Percentiles rank a stretch among this genome's conserved stretches.
Evolutionary conservation across 805 yeast species (phyloP).

Genomic region (Candida stauntonica): DNA sequence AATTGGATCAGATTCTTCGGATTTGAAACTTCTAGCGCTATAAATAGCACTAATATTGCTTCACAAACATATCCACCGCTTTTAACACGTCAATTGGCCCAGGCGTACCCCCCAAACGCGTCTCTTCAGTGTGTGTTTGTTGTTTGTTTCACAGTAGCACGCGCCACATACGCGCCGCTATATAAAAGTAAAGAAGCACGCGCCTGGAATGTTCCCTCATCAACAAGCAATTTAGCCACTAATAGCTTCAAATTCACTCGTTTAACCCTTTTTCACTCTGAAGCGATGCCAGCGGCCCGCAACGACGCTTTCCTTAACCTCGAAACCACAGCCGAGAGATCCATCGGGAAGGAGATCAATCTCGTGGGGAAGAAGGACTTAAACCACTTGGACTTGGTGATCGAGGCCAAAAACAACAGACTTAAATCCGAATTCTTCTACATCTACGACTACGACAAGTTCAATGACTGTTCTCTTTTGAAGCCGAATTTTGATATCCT

Average conservation of each 20-base stretch:
- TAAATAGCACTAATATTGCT: too few species aligned
- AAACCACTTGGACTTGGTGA: constrained; percentile 25
- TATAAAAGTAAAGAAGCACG: too few species aligned
- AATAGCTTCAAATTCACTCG: too few species aligned
- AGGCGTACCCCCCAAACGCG: too few species aligned
- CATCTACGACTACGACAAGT: constrained; percentile 30
- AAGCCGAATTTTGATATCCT: constrained; percentile 25
- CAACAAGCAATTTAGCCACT: too few species aligned
- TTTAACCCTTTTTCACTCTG: too few species aligned
- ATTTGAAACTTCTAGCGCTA: too few species aligned
- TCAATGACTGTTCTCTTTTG: constrained; percentile 26
- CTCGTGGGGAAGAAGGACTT: constrained; percentile 23
- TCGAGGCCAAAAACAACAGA: constrained; percentile 28
- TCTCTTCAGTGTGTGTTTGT: background rate
- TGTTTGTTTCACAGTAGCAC: constrained; percentile 2
- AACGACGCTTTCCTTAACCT: constrained; percentile 10
- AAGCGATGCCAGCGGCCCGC: background rate
- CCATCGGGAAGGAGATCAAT: constrained; percentile 26
- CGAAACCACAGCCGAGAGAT: constrained; percentile 24
- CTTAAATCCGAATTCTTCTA: constrained; percentile 29
- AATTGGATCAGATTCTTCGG: too few species aligned
- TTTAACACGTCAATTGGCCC: background rate
- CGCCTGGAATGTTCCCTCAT: too few species aligned
- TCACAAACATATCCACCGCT: too few species aligned
- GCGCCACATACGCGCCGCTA: too few species aligned